phyloP scores from a whole-genome alignment of 257 asterid genomes.

The Solanum lycopersicoides region DNA sequence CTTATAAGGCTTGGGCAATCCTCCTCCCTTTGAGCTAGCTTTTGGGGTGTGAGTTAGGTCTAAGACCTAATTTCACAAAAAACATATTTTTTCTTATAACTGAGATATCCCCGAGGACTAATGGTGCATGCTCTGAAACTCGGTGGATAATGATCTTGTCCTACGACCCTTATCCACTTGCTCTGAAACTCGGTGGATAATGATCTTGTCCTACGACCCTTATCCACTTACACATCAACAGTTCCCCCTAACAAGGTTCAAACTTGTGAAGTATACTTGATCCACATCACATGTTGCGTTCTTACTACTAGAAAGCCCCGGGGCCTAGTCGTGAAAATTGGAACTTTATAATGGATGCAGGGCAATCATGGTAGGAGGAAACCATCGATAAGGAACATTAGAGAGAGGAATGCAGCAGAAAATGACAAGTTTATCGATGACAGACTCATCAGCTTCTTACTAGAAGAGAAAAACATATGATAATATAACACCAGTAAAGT shows the following conservation, averaged over 20 bases:
- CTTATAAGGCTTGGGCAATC: no score
- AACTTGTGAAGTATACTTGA: neutral
- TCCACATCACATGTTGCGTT: neutral
- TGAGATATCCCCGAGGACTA: neutral
- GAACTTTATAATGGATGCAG: neutral
- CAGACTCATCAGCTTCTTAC: neutral
- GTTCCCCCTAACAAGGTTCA: neutral
- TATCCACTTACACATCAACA: neutral
- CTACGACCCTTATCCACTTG: neutral
- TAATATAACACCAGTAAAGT: neutral
- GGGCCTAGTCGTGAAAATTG: neutral
- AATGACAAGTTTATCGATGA: neutral
- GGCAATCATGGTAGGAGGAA: neutral
- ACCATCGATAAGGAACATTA: neutral
- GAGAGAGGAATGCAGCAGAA: neutral
- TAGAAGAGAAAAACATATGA: neutral
- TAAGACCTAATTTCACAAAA: no score
- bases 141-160: neutral
- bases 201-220: neutral
- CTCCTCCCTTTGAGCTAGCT: no score
- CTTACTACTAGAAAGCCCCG: neutral
- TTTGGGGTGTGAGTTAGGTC: no score
- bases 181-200: neutral
- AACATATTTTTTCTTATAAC: neutral
- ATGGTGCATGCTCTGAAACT: neutral